These are phyloP conservation scores for Quercus lobata DNA, from an alignment of 331 rosid genomes.

Conservation along the genomic window DNA sequence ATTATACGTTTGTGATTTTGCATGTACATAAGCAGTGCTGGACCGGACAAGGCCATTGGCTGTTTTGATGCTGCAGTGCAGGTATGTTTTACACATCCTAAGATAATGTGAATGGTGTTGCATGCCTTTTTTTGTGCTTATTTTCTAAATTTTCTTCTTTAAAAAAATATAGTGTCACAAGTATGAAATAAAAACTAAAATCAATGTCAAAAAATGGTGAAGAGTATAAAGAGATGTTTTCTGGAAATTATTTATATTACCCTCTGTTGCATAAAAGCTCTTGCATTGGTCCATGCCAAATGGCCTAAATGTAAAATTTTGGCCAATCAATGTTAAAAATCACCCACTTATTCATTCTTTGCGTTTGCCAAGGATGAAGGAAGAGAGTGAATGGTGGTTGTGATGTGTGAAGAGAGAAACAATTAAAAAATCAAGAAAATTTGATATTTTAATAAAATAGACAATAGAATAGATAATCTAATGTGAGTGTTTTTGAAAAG, in stretches of 20 bases:
- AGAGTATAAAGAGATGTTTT: neutral
- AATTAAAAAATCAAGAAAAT: too few relatives aligned
- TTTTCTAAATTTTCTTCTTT: neutral
- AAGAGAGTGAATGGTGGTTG: too few relatives aligned
- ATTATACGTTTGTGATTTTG: neutral
- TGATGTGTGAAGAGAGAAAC: too few relatives aligned
- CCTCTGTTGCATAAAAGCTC: neutral
- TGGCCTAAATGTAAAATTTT: too few relatives aligned
- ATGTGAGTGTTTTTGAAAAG: too few relatives aligned
- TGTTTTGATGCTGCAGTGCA: conserved; percentile 75
- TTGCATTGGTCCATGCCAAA: too few relatives aligned
- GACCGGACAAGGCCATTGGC: conserved; percentile 60
- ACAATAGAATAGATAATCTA: too few relatives aligned
- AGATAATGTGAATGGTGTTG: neutral
- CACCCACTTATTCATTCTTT: too few relatives aligned
- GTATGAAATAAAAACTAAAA: neutral
- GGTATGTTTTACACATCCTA: conserved; percentile 22
- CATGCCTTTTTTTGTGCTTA: neutral
- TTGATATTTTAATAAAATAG: too few relatives aligned
- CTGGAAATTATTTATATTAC: neutral
- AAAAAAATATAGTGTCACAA: neutral
- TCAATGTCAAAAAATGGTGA: neutral
- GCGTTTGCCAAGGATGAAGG: too few relatives aligned
- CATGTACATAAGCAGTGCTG: conserved; percentile 19
- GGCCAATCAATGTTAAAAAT: too few relatives aligned